Conservation (phyloP, 768 basidiomycete genomes). For the Hirschioporus abietinus region DNA sequence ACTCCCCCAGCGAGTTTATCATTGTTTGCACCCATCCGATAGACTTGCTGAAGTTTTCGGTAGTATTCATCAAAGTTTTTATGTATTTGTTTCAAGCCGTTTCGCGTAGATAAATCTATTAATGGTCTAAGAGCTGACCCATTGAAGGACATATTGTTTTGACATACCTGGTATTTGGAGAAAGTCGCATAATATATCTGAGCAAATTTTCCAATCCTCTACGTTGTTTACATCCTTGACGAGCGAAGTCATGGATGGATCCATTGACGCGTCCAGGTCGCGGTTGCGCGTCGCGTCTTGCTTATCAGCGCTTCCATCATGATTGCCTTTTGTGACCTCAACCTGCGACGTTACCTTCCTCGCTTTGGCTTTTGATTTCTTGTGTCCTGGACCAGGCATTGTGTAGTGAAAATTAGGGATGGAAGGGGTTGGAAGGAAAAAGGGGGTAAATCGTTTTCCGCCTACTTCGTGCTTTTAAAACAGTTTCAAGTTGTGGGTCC, state of each 20-base stretch:
- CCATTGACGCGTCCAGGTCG: background rate
- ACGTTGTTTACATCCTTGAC: background rate
- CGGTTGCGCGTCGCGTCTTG: background rate
- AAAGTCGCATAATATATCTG: background rate
- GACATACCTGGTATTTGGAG: background rate
- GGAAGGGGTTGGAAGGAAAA: background rate
- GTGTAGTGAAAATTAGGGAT: background rate
- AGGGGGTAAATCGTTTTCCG: background rate
- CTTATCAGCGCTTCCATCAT: too few species aligned
- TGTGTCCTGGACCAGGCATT: background rate
- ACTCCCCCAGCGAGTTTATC: constrained; percentile 50
- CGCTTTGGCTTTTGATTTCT: background rate
- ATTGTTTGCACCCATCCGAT: constrained; percentile 35
- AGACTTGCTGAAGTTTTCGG: constrained; percentile 43
- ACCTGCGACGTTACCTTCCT: background rate
- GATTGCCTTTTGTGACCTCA: too few species aligned
- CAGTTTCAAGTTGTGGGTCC: background rate
- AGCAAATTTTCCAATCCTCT: background rate
- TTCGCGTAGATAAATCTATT: constrained; percentile 49
- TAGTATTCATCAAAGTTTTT: constrained; percentile 50
- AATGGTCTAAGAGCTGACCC: constrained; percentile 7
- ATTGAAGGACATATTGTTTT: background rate
- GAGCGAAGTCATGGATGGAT: background rate
- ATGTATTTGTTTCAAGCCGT: constrained; percentile 60
- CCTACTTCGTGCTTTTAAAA: background rate